Base-by-base conservation (phyloP, 2,329 filamentous ascomycete species). In the Ceratocystis cacaofunesta region DNA sequence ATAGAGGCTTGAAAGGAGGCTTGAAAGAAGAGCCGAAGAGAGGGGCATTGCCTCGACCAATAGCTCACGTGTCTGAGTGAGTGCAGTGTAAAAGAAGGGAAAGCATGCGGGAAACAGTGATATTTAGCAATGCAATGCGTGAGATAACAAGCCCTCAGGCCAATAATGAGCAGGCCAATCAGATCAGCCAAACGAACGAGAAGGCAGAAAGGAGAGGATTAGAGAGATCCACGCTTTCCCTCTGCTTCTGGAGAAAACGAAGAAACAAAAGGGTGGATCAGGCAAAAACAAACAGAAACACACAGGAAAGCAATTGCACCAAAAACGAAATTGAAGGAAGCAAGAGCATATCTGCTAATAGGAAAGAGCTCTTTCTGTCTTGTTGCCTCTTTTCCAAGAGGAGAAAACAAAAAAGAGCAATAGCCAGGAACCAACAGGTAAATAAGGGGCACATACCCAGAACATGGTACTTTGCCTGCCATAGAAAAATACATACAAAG, bases 281-380 rank as follows among this genome's bases (percentile, higher is more conserved):
- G 28, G 32, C 62, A 22, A 62, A 41, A 64, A 61, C 19, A 57
- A 43, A n/a, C 5, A 30, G 30, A 61, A 44, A 41, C 36, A 41
- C 10, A 41, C 3, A 12, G 10, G 36, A 41, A 41, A 41, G 36
- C 36, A 41, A 41, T 41, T 41, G 36, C 36, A 12, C 36, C 28
- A 65, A 52, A 62, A 66, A 62, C 41, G 28, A 66, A 68, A 65
- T 66, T 65, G 65, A 65, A 65, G 63, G 52, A 65, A 65, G 43
- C 28, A 32, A 41, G 22, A 30, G 19, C 43, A 55, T 17, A 28
- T 36, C 50, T 15, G 15, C 25, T n/a, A n/a, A 25, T 8, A 50
- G 61, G 43, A 50, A 62, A 28, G 17, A 62, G 25, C 55, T 30
- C 43, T 62, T n/a, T 50, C 15, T 61, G 3, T 46, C 50, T 60